Evolutionary conservation across 306 rosid genomes (phyloP).

Genomic region (Delonix regia): DNA sequence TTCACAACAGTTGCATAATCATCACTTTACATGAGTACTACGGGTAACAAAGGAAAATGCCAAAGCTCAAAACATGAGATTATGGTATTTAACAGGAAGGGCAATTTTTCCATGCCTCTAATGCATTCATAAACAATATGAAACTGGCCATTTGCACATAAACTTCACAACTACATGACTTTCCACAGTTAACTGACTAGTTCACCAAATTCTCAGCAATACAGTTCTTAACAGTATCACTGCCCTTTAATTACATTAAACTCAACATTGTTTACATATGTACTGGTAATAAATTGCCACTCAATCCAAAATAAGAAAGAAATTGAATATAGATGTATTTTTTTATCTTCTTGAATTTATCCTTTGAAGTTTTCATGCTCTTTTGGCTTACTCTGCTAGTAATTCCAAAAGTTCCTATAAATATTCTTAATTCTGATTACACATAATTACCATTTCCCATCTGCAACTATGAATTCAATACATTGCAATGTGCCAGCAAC

Average conservation of each 20-base stretch:
- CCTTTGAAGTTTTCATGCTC: not conserved
- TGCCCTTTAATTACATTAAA: not conserved
- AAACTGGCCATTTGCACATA: not conserved
- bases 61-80: not conserved
- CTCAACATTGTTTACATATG: not conserved
- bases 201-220: not conserved
- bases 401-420: slow-evolving; percentile 2
- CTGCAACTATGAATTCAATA: slow-evolving; percentile 13
- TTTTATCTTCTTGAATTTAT: not conserved
- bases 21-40: not conserved
- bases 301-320: not conserved
- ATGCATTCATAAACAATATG: slow-evolving; percentile 2
- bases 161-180: not conserved
- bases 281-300: not conserved
- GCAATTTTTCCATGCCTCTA: not conserved
- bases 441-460: not conserved
- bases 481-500: slow-evolving; percentile 12
- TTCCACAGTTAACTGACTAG: not conserved
- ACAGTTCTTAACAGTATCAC: not conserved
- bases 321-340: not conserved
- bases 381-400: slow-evolving; percentile 6
- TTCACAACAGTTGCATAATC: not conserved
- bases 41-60: not conserved
- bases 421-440: not conserved
- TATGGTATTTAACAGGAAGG: not conserved